phyloP scores from a whole-genome alignment of 208 protist species.

The Angomonas ambiguus region DNA sequence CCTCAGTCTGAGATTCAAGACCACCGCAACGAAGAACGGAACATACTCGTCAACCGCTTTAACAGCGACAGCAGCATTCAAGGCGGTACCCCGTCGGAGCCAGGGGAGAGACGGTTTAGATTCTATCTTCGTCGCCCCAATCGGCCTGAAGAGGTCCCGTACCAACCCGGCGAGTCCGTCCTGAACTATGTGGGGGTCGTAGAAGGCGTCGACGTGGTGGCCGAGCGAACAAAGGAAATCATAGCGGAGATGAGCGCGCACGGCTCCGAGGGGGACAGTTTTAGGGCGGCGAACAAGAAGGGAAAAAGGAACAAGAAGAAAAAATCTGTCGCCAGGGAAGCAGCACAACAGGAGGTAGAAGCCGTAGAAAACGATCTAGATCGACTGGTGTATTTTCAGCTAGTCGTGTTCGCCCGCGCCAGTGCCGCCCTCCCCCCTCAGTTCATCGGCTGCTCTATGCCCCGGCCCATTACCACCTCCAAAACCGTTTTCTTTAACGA shows the following conservation, averaged over 20 bases:
- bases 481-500: slow-evolving; percentile 73
- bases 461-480: slow-evolving; percentile 42
- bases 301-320: too few species aligned
- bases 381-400: slow-evolving; percentile 39
- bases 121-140: slow-evolving; percentile 43
- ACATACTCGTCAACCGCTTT: not conserved
- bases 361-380: slow-evolving; percentile 6
- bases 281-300: too few species aligned
- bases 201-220: slow-evolving; percentile 34
- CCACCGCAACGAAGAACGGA: not conserved
- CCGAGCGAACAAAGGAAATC: too few species aligned
- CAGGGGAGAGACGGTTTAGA: slow-evolving; percentile 20
- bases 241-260: too few species aligned
- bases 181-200: slow-evolving; percentile 52
- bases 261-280: too few species aligned
- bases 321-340: not conserved
- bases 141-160: slow-evolving; percentile 20
- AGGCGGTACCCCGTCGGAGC: not conserved
- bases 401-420: slow-evolving; percentile 64
- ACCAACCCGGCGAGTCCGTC: slow-evolving; percentile 33
- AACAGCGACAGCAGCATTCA: not conserved
- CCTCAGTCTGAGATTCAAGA: not conserved
- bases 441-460: slow-evolving; percentile 68
- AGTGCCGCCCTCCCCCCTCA: slow-evolving; percentile 46
- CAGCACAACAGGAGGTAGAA: not conserved